Base-by-base conservation (phyloP, 1,284 basidiomycete species). In the Heterobasidion occidentale region DNA sequence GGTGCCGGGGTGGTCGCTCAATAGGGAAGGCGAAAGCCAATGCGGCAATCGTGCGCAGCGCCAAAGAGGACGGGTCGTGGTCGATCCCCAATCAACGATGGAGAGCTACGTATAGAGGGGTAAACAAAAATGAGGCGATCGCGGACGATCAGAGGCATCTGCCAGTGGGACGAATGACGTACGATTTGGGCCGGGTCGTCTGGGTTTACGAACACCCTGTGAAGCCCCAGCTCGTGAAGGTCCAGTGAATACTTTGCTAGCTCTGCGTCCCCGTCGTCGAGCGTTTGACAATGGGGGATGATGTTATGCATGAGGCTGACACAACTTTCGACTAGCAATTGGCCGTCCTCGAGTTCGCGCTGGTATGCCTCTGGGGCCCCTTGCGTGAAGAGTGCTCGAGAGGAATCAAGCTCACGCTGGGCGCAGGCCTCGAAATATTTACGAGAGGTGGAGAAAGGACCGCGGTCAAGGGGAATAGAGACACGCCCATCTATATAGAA, bases 381-480 rank as follows among this genome's bases (percentile, higher is more conserved):
- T 52, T 70, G 67, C 1, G 66, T 61, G 51, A 68, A 67, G 36
- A 71, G 63, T 27, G 63, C 66, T 19, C 67, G 62, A 12, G 65
- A 59, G 47, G 62, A 66, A 34, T 71, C 70, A 33, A 70, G 62
- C 54, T 72, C 71, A 17, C 71, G 64, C 53, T 70, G 70, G 0
- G 69, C 67, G 48, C 70, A 72, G 8, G 70, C 69, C 9, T 62
- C 53, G 54, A 69, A 68, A 56, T 71, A 72, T 14, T 62, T 68
- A 44, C 62, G 62, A 0, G 66, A 64, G 11, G 63, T 62, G 7
- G 46, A 47, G 52, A 67, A 72, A 0, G 70, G 70, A 0, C 71
- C 69, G 9, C 71, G 68, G 51, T 70, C 64, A 47, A 72, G 56
- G 11, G 62, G 47, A 38, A 72, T 55, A 19, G 62, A 60, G 3